Evolutionary conservation across 2,329 filamentous ascomycete species (phyloP), one percentile per base, ranked within the genome.

Genomic region (Colletotrichum camelliae): DNA sequence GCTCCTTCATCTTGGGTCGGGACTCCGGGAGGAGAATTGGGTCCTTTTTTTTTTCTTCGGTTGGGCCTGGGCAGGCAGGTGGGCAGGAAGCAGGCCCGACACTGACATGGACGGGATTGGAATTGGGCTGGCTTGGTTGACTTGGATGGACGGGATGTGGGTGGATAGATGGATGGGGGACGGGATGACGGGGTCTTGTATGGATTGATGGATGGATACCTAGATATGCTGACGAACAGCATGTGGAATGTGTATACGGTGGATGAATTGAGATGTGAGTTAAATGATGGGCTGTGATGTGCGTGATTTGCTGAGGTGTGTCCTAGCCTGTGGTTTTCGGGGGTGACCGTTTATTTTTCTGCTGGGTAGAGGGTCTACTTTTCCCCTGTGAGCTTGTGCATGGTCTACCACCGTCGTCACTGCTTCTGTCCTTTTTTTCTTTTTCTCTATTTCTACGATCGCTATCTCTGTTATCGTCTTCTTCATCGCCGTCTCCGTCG

Each of bases 111-210:
- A 10, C 16, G 33, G n/a, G 66, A 60, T 29, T 33, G 15, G 62
- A 48, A 64, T 62, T 70, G 67, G 52, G 55, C 35, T 60, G 31
- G 43, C 31, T 66, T 39, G 64, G 55, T 35, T 37, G 24, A 29
- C 6, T 57, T 24, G 66, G 58, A 64, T 24, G 65, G 29, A 64
- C 57, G 71, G 70, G 24, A 75, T 72, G 69, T 67, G 68, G 72
- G 35, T 61, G 58, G 58, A 21, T 31, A n/a, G 57, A 61, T 15
- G 39, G 39, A 69, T 21, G 70, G 57, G 67, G 58, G 66, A 64
- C 21, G 48, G 18, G n/a, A 18, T 52, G 31, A 33, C 10, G 43
- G 43, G 43, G 43, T 60, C 21, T 60, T 31, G 48, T 33, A 37
- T 35, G 60, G 60, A 64, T 37, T 64, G 35, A 24, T 64, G 61